Base-by-base conservation (phyloP, 1,139 yeast genomes). In the Yamadazyma sp. region DNA sequence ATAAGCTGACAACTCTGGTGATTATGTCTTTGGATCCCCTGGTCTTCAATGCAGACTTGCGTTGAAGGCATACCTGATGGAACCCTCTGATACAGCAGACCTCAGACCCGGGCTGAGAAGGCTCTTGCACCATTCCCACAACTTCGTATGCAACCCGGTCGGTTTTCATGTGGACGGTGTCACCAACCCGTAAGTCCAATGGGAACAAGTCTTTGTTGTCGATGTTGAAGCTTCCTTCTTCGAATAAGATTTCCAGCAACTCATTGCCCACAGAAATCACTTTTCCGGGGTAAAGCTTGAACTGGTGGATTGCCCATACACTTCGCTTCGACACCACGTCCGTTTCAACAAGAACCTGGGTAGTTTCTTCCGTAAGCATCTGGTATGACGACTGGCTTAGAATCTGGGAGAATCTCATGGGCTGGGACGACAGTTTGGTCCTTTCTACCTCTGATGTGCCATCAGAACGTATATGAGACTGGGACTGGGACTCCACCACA, bases 71-170 rank as follows among this genome's bases (percentile, higher is more conserved):
- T 2, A 78, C 70, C 3, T 67, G 55, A 52, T 80, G 80, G 51
- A 64, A 82, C 0, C 88, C 88, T 48, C 87, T 59, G 39, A 80
- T 64, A 50, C 87, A 81, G 30, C 64, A 55, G 5, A 80, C 69
- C 0, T 50, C 43, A n/a, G 41, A 33, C 0, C 48, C 41, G 11
- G 41, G 34, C 15, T 38, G 43, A 1, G 50, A 37, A 3, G 51
- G 51, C 2, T 51, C 50, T 6, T 35, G 37, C 11, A 53, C 41
- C 33, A 82, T 54, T 0, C 82, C 85, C 2, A 72, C 63, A 1
- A 82, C 77, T 10, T 53, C 47, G 42, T 64, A 75, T 4, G 21
- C 23, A 6, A 31, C 14, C 3, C 35, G 11, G 0, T 41, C 37
- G 4, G 35, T 37, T 11, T 54, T 54, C 4, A 45, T 22, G 18